Evolutionary conservation across 495 filamentous ascomycete genomes (phyloP).

Genomic region (Darksidea phi): DNA sequence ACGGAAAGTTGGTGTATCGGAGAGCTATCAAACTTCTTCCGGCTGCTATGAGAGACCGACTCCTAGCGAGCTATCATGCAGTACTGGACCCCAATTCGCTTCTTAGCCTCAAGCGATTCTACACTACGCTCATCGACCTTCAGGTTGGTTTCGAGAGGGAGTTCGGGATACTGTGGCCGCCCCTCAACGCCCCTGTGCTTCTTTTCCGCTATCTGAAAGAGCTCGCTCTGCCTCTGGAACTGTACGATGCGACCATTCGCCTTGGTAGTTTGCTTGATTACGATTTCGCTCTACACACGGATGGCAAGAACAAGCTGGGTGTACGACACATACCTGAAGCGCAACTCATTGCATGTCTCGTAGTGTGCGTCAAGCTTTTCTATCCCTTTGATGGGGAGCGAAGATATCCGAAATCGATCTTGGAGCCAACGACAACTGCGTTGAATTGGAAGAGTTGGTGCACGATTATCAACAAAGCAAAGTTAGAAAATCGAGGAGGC

Average conservation of each 20-base stretch:
- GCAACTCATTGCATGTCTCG: conserved; percentile 65
- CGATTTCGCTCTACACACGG: conserved; percentile 52
- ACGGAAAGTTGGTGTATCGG: conserved; percentile 39
- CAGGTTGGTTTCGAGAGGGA: conserved; percentile 61
- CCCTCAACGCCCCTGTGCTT: conserved; percentile 65
- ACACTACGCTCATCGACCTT: conserved; percentile 60
- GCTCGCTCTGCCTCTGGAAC: conserved; percentile 73
- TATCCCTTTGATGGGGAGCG: conserved; percentile 70
- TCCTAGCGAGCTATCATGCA: conserved; percentile 36
- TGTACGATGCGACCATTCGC: conserved; percentile 61
- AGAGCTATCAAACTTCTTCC: conserved; percentile 35
- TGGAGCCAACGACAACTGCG: conserved; percentile 60
- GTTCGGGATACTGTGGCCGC: conserved; percentile 69
- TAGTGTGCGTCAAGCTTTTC: conserved; percentile 74
- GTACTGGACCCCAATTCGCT: conserved; percentile 41
- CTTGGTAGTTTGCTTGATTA: conserved; percentile 58
- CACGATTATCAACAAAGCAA: conserved; percentile 5
- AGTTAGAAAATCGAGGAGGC: neutral
- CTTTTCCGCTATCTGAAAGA: conserved; percentile 68
- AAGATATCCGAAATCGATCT: conserved; percentile 53
- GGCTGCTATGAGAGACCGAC: conserved; percentile 39
- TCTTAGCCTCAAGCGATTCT: conserved; percentile 57
- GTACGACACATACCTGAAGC: conserved; percentile 62
- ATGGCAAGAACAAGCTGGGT: conserved; percentile 29
- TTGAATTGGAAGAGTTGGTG: conserved; percentile 76